These are phyloP conservation scores for Zalaria obscura DNA, from an alignment of 2,329 filamentous ascomycete species.

Conservation along the genomic window DNA sequence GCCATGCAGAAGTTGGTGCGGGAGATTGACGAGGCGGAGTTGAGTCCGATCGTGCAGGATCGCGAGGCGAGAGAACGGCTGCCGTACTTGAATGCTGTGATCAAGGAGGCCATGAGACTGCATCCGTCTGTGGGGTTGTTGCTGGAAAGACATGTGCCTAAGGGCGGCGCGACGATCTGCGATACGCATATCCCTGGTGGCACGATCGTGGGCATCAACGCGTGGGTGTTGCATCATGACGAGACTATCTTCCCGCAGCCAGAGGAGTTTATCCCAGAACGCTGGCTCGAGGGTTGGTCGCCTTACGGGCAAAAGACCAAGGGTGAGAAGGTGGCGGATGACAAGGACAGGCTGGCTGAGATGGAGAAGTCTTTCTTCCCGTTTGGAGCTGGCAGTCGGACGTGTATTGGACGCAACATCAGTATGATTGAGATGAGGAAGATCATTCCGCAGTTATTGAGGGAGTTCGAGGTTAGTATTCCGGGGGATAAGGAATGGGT, in stretches of 20 bases:
- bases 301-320: conserved; percentile 2
- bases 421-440: conserved; percentile 12
- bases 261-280: conserved; percentile 27
- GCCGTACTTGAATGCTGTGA: conserved; percentile 35
- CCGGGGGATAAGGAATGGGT: neutral
- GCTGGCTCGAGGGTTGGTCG: conserved; percentile 26
- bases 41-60: conserved; percentile 12
- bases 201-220: conserved; percentile 29
- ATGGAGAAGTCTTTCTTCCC: conserved; percentile 10
- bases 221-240: conserved; percentile 29
- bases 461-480: neutral
- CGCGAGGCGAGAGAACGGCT: conserved; percentile 10
- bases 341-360: conserved; percentile 7
- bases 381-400: conserved; percentile 21
- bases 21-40: conserved; percentile 23
- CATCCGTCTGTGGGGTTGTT: conserved; percentile 26
- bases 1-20: conserved; percentile 19
- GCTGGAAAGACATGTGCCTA: conserved; percentile 21
- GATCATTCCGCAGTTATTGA: neutral
- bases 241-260: conserved; percentile 22
- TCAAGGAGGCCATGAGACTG: conserved; percentile 37
- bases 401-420: conserved; percentile 20
- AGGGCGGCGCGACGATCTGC: conserved; percentile 14
- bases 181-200: conserved; percentile 21
- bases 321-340: neutral